Conservation (phyloP, 805 yeast genomes). For the Suhomyces pyralidae region DNA sequence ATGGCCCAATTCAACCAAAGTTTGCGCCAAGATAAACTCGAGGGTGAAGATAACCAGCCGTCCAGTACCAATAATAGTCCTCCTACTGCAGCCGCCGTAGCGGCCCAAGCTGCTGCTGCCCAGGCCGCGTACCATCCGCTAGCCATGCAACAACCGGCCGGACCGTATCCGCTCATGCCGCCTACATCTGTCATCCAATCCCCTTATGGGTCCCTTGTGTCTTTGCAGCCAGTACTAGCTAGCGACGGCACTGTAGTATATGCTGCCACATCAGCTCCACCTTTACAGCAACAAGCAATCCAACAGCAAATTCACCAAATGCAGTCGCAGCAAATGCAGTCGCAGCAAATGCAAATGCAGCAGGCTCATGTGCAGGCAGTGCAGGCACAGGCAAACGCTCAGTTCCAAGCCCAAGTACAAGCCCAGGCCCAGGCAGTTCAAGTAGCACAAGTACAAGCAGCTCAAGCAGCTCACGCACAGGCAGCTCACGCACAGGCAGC, state of each 20-base stretch:
- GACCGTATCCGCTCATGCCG: neutral
- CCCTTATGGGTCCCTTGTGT: constrained; percentile 8
- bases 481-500: constrained; percentile 4
- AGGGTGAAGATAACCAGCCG: constrained; percentile 2
- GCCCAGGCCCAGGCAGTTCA: neutral
- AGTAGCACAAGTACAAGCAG: constrained; percentile 1
- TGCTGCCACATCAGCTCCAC: constrained; percentile 6
- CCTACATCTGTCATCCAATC: constrained; percentile 4
- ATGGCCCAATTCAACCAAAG: constrained; percentile 48
- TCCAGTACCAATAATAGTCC: neutral
- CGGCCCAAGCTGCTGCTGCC: neutral
- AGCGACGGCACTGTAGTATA: constrained; percentile 12
- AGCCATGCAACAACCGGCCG: neutral
- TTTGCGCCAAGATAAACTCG: constrained; percentile 22
- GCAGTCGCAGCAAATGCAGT: constrained; percentile 1
- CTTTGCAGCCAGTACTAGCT: constrained; percentile 12
- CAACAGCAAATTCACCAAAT: neutral
- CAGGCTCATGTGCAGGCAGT: constrained; percentile 1
- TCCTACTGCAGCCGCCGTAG: constrained; percentile 3
- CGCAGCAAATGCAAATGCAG: neutral
- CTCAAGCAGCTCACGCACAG: constrained; percentile 4
- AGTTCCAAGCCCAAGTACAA: neutral
- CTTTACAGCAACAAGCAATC: neutral
- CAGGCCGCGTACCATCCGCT: neutral
- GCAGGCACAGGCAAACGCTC: neutral